These are phyloP conservation scores for Sugiyamaella qingdaonensis DNA, from an alignment of 805 yeast genomes.

Conservation along the genomic window DNA sequence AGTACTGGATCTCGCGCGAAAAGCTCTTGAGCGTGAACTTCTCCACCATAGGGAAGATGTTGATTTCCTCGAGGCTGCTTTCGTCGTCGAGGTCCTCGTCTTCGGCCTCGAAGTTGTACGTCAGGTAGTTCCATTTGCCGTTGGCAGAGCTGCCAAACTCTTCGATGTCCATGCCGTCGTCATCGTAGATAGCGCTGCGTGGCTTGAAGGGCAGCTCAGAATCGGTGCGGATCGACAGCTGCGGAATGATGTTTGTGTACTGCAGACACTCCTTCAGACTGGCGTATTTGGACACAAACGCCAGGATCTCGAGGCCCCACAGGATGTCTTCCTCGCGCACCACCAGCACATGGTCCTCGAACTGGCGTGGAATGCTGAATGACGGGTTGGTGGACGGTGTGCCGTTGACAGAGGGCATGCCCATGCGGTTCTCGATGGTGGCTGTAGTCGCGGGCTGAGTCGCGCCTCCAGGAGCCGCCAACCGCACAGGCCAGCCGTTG, in stretches of 20 bases:
- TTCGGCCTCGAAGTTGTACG: slow-evolving; percentile 32
- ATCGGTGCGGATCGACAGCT: slow-evolving; percentile 46
- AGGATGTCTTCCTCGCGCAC: slow-evolving; percentile 92
- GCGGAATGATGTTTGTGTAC: slow-evolving; percentile 68
- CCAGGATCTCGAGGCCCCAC: slow-evolving; percentile 88
- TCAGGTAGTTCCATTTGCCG: slow-evolving; percentile 24
- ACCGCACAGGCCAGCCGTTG: not conserved
- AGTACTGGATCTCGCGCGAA: slow-evolving; percentile 79
- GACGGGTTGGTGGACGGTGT: slow-evolving; percentile 2
- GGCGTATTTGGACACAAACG: slow-evolving; percentile 90
- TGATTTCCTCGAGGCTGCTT: slow-evolving; percentile 41
- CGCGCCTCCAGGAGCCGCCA: not conserved
- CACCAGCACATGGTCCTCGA: slow-evolving; percentile 66
- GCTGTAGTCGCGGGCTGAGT: slow-evolving; percentile 2
- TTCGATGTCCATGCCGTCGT: slow-evolving; percentile 20
- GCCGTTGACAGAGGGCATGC: not conserved
- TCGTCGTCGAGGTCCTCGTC: slow-evolving; percentile 41
- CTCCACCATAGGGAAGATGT: slow-evolving; percentile 88
- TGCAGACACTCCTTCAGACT: slow-evolving; percentile 70
- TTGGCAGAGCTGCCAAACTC: not conserved
- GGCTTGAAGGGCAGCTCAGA: not conserved
- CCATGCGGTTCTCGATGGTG: not conserved
- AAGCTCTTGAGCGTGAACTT: slow-evolving; percentile 71
- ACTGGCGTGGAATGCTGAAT: slow-evolving; percentile 44
- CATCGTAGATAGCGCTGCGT: not conserved